Conservation (phyloP, 495 filamentous ascomycete species). For the Penicillium pancosmium region DNA sequence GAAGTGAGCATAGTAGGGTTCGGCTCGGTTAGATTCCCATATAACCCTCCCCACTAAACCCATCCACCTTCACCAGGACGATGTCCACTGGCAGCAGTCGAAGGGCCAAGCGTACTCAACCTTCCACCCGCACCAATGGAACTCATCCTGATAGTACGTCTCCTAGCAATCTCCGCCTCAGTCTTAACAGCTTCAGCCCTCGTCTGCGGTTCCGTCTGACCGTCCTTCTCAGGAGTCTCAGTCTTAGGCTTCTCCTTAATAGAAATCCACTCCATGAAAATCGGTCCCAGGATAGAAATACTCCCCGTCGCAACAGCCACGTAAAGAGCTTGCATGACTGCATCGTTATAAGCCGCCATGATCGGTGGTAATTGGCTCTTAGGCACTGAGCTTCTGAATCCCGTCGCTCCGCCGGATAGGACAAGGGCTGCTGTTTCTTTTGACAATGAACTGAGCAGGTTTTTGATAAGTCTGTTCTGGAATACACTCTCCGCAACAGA, state of each 20-base stretch:
- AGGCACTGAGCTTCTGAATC: constrained; percentile 48
- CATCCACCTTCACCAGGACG: background rate
- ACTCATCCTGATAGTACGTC: constrained; percentile 1
- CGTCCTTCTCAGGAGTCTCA: background rate
- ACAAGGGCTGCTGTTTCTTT: constrained; percentile 49
- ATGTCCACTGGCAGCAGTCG: background rate
- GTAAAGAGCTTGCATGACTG: constrained; percentile 63
- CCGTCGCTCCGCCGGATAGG: constrained; percentile 62
- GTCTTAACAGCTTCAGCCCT: background rate
- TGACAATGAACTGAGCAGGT: constrained; percentile 51
- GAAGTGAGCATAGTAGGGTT: no score
- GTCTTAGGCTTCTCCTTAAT: constrained; percentile 6
- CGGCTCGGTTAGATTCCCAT: background rate
- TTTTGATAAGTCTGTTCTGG: constrained; percentile 61
- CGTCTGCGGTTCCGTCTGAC: background rate
- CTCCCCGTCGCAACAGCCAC: constrained; percentile 62
- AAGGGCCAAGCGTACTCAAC: background rate
- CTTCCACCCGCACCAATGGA: background rate
- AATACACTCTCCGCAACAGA: constrained; percentile 74
- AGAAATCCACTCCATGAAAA: constrained; percentile 19
- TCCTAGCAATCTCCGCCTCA: background rate
- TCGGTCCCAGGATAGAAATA: constrained; percentile 13
- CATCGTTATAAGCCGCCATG: constrained; percentile 66
- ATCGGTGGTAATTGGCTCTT: constrained; percentile 51
- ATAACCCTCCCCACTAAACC: background rate